These are phyloP conservation scores for Inga laurina DNA, from an alignment of 306 rosid genomes.

Conservation along the genomic window DNA sequence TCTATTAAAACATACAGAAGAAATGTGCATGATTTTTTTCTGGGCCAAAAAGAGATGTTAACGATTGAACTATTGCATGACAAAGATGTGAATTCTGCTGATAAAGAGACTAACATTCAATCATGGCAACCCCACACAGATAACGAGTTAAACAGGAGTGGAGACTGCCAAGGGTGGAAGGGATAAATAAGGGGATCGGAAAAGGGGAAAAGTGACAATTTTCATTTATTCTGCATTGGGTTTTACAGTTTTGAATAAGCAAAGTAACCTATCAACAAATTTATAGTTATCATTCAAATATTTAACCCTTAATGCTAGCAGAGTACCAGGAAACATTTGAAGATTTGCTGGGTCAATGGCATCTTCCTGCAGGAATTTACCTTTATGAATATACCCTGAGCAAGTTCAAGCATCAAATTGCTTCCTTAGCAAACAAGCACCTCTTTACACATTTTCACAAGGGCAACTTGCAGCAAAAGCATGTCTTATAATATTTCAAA, in stretches of 20 bases:
- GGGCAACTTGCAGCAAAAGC: not conserved
- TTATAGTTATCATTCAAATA: not conserved
- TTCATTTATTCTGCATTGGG: slow-evolving; percentile 7
- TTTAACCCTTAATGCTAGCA: not conserved
- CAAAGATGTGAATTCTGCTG: not conserved
- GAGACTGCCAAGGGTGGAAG: not conserved
- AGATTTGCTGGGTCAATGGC: not conserved
- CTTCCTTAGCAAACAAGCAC: not conserved
- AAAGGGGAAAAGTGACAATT: not conserved
- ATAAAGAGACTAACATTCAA: not conserved
- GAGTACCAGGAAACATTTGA: not conserved
- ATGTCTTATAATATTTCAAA: slow-evolving; percentile 11
- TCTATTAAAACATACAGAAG: slow-evolving; percentile 6
- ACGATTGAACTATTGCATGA: slow-evolving; percentile 11
- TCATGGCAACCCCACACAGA: not conserved
- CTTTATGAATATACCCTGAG: not conserved
- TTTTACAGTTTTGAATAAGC: not conserved
- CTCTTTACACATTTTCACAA: not conserved
- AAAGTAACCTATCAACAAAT: not conserved
- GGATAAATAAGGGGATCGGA: not conserved
- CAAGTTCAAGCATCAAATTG: not conserved
- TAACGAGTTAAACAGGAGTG: not conserved
- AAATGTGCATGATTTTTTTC: not conserved
- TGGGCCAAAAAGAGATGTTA: not conserved
- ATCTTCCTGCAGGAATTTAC: not conserved